These are phyloP conservation scores for Cutaneotrichosporon cyanovorans DNA, from an alignment of 1,284 basidiomycete genomes.

Conservation along the genomic window DNA sequence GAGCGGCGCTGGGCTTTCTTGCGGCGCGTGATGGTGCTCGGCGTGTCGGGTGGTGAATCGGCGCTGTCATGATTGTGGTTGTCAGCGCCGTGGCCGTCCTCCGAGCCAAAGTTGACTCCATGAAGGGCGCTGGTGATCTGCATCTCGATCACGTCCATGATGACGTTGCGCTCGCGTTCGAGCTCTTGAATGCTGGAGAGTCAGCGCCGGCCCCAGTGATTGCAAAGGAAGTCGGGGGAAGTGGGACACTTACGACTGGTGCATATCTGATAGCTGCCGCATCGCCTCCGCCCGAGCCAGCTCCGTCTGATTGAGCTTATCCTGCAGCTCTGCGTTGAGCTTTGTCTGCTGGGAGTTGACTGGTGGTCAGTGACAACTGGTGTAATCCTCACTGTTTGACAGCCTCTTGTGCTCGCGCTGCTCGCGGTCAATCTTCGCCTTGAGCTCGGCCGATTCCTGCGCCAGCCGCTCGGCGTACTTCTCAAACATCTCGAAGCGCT, in stretches of 20 bases:
- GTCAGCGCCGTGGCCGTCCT: not conserved
- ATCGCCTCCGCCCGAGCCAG: constrained; percentile 39
- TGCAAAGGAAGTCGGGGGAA: not conserved
- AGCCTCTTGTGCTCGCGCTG: constrained; percentile 44
- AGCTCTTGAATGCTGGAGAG: constrained; percentile 38
- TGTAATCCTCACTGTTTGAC: constrained; percentile 24
- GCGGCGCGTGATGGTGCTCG: constrained; percentile 1
- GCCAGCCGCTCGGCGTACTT: constrained; percentile 47
- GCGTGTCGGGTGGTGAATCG: constrained; percentile 5
- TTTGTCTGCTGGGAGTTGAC: constrained; percentile 31
- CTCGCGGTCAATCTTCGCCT: constrained; percentile 46
- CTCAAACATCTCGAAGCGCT: constrained; percentile 48
- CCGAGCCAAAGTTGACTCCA: constrained; percentile 12
- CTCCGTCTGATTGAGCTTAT: constrained; percentile 39
- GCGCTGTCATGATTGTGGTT: not conserved
- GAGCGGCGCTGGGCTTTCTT: constrained; percentile 20
- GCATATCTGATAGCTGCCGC: constrained; percentile 45
- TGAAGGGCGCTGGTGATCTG: constrained; percentile 38
- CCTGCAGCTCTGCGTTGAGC: constrained; percentile 32
- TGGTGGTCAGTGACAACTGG: constrained; percentile 5
- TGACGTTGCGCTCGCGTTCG: constrained; percentile 41
- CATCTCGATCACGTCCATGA: constrained; percentile 40
- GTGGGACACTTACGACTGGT: constrained; percentile 28
- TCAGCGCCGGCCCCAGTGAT: not conserved
- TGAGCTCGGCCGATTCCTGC: constrained; percentile 45